phyloP scores from a whole-genome alignment of 345 rosid genomes.

The Corchorus olitorius region DNA sequence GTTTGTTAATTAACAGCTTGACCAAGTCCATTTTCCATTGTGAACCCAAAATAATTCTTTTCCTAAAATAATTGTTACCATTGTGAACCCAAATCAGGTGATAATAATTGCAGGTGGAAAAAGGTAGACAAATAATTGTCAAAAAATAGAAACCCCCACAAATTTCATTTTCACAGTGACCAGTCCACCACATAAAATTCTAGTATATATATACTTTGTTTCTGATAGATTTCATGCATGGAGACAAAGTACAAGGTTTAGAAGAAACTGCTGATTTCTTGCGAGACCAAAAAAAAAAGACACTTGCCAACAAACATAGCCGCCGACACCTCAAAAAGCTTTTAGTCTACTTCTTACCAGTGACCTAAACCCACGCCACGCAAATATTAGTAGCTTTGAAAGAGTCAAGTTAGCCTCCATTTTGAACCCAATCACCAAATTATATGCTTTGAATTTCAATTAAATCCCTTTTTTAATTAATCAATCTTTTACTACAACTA shows the following conservation, averaged over 20 bases:
- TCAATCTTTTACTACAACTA: neutral
- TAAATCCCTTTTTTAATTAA: neutral
- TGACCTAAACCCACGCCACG: neutral
- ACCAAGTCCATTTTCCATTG: neutral
- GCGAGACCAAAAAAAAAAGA: neutral
- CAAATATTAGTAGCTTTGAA: neutral
- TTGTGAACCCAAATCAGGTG: neutral
- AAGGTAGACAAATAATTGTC: neutral
- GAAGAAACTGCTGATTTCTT: neutral
- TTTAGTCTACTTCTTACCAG: neutral
- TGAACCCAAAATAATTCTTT: neutral
- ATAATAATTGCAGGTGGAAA: neutral
- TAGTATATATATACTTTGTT: neutral
- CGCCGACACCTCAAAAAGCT: neutral
- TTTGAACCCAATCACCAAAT: neutral
- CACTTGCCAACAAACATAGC: neutral
- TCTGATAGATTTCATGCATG: neutral
- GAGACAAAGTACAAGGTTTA: neutral
- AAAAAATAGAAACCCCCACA: neutral
- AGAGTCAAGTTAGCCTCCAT: slow-evolving; percentile 3
- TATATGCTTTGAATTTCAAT: neutral
- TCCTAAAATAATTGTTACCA: neutral
- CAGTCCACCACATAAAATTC: neutral
- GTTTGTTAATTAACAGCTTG: neutral
- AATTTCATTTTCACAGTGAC: slow-evolving; percentile 13